These are phyloP conservation scores for Podaxis pistillaris DNA, from an alignment of 768 basidiomycete species.

Conservation along the genomic window DNA sequence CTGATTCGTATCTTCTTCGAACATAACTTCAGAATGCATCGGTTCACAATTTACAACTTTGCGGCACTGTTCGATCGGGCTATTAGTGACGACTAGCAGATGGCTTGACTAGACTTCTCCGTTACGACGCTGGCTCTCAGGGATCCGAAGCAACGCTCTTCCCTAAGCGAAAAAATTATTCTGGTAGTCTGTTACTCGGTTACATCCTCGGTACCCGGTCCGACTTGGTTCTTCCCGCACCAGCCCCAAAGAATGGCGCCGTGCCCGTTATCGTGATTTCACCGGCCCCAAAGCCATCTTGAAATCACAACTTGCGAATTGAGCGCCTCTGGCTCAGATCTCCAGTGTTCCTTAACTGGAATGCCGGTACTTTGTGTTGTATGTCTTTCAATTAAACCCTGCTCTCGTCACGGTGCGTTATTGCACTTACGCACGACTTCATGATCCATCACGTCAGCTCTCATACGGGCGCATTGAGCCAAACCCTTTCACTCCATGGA, in stretches of 20 bases:
- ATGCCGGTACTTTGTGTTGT: background rate
- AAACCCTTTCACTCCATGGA: background rate
- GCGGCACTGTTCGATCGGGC: background rate
- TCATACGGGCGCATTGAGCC: constrained; percentile 18
- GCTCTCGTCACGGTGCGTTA: background rate
- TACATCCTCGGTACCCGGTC: constrained; percentile 5
- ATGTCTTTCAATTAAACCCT: background rate
- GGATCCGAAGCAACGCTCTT: background rate
- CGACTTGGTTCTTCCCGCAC: constrained; percentile 2
- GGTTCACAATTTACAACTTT: background rate
- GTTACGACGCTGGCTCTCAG: background rate
- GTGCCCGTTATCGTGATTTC: background rate
- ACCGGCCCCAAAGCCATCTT: background rate
- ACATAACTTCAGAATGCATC: background rate
- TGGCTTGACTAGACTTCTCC: background rate
- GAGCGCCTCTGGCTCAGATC: background rate
- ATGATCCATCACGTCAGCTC: constrained; percentile 23
- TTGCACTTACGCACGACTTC: constrained; percentile 9
- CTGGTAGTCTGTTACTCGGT: constrained; percentile 4
- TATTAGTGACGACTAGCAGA: background rate
- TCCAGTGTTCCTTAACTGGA: background rate
- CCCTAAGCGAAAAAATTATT: background rate
- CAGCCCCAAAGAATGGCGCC: background rate
- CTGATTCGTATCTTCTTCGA: background rate
- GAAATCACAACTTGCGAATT: background rate